Conservation (phyloP, 2,329 filamentous ascomycete species). For the Xylaria sp. region DNA sequence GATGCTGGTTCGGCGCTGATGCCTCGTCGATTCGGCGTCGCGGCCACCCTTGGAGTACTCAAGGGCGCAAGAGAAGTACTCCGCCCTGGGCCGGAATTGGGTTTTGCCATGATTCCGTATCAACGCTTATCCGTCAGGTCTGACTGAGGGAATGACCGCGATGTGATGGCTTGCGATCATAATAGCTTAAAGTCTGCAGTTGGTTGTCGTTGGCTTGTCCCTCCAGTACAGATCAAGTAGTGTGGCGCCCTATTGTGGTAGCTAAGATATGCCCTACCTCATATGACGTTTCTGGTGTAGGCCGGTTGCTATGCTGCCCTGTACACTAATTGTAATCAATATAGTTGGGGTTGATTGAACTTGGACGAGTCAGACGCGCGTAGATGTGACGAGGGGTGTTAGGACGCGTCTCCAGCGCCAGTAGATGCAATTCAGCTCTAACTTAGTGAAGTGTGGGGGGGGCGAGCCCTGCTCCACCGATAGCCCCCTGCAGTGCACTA, state of each 20-base stretch:
- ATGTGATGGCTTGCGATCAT: neutral
- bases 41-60: slow-evolving; percentile 35
- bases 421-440: neutral
- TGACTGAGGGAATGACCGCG: neutral
- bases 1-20: slow-evolving; percentile 48
- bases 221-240: neutral
- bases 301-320: neutral
- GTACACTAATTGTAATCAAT: neutral
- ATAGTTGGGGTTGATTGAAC: neutral
- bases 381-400: neutral
- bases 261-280: neutral
- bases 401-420: slow-evolving; percentile 1
- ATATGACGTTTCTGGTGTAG: slow-evolving; percentile 1
- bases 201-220: slow-evolving; percentile 13
- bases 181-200: neutral
- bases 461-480: too few relatives aligned
- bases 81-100: slow-evolving; percentile 17
- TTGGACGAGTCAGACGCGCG: neutral
- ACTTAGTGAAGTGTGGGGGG: neutral
- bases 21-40: slow-evolving; percentile 44
- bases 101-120: slow-evolving; percentile 27
- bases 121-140: neutral
- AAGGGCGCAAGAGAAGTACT: slow-evolving; percentile 32
- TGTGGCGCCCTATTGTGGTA: neutral
- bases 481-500: too few relatives aligned